Evolutionary conservation across 805 yeast genomes (phyloP).

Genomic region (Candida mattraensis): DNA sequence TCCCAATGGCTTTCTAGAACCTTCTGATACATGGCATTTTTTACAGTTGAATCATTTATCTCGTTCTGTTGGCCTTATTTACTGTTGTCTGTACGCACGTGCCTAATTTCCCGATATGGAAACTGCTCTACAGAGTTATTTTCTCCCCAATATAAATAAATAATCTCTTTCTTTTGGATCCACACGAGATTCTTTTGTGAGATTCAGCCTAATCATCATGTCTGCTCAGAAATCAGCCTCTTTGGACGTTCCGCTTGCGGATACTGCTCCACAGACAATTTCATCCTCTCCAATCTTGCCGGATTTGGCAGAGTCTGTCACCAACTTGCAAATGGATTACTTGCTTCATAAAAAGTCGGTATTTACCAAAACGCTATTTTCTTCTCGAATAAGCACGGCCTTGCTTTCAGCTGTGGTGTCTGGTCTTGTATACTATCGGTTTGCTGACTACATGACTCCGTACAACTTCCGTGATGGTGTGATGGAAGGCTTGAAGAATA

Average conservation of each 20-base stretch:
- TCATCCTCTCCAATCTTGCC: conserved; percentile 52
- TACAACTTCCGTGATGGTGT: conserved; percentile 22
- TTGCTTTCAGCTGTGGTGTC: conserved; percentile 27
- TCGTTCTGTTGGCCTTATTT: too few species aligned
- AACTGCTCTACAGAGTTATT: conserved; percentile 1
- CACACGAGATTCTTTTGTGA: background rate
- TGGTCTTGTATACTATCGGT: conserved; percentile 14
- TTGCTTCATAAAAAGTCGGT: conserved; percentile 46
- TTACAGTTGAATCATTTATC: too few species aligned
- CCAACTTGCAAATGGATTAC: conserved; percentile 65
- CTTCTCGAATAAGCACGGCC: conserved; percentile 43
- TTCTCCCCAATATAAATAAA: background rate
- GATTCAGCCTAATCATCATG: conserved; percentile 2
- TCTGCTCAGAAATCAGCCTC: conserved; percentile 48
- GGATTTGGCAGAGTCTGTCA: conserved; percentile 55
- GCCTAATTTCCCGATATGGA: conserved; percentile 17
- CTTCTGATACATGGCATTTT: too few species aligned
- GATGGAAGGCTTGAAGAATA: conserved; percentile 11
- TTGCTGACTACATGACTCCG: conserved; percentile 24
- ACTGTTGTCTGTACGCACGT: conserved; percentile 13
- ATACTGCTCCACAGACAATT: conserved; percentile 52
- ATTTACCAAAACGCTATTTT: conserved; percentile 45
- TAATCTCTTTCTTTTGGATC: conserved; percentile 1
- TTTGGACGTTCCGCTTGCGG: conserved; percentile 55
- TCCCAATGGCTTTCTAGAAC: too few species aligned